Evolutionary conservation across 306 rosid genomes (phyloP).

Genomic region (Glycine latifolia): DNA sequence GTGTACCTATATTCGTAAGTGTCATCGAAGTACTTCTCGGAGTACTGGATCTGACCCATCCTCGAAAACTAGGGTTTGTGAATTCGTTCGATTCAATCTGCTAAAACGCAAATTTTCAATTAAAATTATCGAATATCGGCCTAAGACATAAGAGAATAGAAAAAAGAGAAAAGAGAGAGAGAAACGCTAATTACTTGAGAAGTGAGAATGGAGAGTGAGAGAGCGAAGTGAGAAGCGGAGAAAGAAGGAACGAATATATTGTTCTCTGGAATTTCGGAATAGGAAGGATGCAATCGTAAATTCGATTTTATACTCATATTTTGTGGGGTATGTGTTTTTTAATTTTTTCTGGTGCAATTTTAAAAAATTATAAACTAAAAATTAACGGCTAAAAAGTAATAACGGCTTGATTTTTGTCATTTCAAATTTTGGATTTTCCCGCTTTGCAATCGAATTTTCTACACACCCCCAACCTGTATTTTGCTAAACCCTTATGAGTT

Average conservation of each 20-base stretch:
- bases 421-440: constrained; percentile 46
- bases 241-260: constrained; percentile 20
- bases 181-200: constrained; percentile 24
- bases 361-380: not conserved
- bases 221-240: not conserved
- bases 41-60: constrained; percentile 99
- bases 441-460: constrained; percentile 7
- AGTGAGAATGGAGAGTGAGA: not conserved
- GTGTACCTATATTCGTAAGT: constrained; percentile 81
- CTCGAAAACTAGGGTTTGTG: constrained; percentile 43
- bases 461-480: not conserved
- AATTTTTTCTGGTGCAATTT: too few species aligned
- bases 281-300: constrained; percentile 51
- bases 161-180: not conserved
- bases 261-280: constrained; percentile 1
- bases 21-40: constrained; percentile 94
- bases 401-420: constrained; percentile 27
- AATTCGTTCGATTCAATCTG: constrained; percentile 37
- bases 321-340: not conserved
- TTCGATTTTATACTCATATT: constrained; percentile 9
- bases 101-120: not conserved
- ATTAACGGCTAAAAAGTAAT: constrained; percentile 32
- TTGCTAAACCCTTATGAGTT: too few species aligned
- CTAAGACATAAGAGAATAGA: not conserved
- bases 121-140: not conserved